Evolutionary conservation across 352 stramenopile species (phyloP).

Genomic region (Phytophthora uliginosa): DNA sequence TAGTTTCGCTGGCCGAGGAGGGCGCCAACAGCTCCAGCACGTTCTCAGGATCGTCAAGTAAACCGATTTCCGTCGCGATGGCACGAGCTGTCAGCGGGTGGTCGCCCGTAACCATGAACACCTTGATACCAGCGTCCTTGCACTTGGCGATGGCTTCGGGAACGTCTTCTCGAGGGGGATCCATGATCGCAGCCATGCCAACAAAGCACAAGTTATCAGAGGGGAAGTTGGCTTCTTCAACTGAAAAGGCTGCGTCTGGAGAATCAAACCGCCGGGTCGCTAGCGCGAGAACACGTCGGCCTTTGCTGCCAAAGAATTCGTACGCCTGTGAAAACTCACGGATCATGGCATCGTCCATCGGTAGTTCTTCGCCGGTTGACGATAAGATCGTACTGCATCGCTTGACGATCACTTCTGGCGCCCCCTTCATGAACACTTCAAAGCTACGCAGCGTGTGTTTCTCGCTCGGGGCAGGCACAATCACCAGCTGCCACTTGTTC

Average conservation of each 20-base stretch:
- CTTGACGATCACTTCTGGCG: conserved; percentile 93
- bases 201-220: conserved; percentile 74
- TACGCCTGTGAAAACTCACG: conserved; percentile 63
- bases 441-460: conserved; percentile 28
- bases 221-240: conserved; percentile 54
- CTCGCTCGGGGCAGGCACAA: conserved; percentile 43
- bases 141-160: conserved; percentile 80
- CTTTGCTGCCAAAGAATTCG: conserved; percentile 54
- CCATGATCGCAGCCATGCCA: conserved; percentile 94
- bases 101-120: conserved; percentile 95
- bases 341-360: conserved; percentile 50
- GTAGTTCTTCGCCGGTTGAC: conserved; percentile 54
- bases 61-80: conserved; percentile 86
- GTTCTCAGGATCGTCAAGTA: conserved; percentile 61
- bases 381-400: conserved; percentile 82
- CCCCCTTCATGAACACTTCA: conserved; percentile 94
- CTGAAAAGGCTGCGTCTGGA: conserved; percentile 31
- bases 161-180: conserved; percentile 88
- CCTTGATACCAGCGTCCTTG: conserved; percentile 88
- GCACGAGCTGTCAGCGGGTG: conserved; percentile 88
- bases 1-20: background rate
- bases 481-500: conserved; percentile 75
- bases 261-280: conserved; percentile 47
- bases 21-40: conserved; percentile 33
- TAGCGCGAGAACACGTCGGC: conserved; percentile 55